Base-by-base conservation (phyloP, 805 yeast species). In the Ogataea angusta region DNA sequence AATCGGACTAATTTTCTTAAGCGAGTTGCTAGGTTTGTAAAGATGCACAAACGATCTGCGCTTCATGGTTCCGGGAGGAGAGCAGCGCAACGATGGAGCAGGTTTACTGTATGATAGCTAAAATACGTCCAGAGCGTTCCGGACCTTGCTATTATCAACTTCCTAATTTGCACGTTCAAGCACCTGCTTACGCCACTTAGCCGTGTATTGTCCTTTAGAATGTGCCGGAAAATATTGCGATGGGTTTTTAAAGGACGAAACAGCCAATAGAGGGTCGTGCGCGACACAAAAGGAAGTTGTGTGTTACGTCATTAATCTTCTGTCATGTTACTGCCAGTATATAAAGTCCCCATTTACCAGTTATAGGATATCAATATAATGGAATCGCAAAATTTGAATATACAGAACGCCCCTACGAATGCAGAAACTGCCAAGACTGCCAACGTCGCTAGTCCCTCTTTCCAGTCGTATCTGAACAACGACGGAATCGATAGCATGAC, bases 401-500 rank as follows among this genome's bases (percentile, higher is more conserved):
- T 46, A 9, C 43, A 48, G 19, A 37, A 40, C 26, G 55, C 52
- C 6, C 51, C 55, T 29, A 13, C 42, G 4, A 30, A 45, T 24
- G 49, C 50, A 9, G 46, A 48, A 25, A 22, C 42, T 8, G 30
- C 42, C 21, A 37, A 40, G 23, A 16, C 49, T 4, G 30, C 45
- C n/a, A 34, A 44, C 3, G 36, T 16, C 6, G 49, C 47, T 28
- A 44, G 46, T 30, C 49, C 56, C 12, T 26, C 51, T 8, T 54
- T 53, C 30, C 54, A 50, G 36, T 79, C 87, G 9, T 81, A 75
- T 52, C 70, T 83, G 46, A 82, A 83, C 53, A 82, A 81, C 48
- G 89, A 83, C 56, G 86, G 85, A 17, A 82, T 83, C 15, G 89
- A 82, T 55, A 73, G 75, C 40, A 62, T 83, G 55, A 73, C 72